phyloP scores from a whole-genome alignment of 106 monocot genomes.

The Hemerocallis citrina region DNA sequence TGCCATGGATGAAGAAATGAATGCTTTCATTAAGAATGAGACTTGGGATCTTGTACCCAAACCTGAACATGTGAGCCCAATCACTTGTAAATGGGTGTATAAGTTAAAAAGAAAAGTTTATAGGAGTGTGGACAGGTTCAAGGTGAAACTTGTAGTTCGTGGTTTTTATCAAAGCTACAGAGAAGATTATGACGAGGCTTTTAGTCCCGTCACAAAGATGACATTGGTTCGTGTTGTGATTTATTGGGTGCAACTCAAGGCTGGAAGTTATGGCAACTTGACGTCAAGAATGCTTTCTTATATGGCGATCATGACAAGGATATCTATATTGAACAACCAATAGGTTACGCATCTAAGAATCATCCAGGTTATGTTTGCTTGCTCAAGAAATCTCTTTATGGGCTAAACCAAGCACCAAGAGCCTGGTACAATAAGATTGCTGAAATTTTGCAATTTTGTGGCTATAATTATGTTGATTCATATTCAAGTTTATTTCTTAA shows the following conservation, averaged over 20 bases:
- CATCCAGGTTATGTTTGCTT: background rate
- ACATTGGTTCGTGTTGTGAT: background rate
- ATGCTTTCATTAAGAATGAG: background rate
- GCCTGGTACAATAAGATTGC: conserved; percentile 7
- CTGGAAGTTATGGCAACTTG: background rate
- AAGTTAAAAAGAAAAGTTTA: background rate
- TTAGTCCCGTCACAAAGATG: background rate
- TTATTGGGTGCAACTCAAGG: background rate
- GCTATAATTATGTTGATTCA: too few relatives aligned
- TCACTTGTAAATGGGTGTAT: background rate
- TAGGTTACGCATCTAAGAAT: background rate
- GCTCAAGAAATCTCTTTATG: background rate
- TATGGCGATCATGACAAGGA: background rate
- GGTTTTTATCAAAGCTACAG: background rate
- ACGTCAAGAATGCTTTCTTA: background rate
- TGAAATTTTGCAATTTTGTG: conserved; percentile 5
- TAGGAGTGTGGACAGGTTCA: background rate
- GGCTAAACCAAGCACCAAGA: background rate
- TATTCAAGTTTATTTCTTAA: too few relatives aligned
- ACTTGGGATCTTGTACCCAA: background rate
- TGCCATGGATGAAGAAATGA: background rate
- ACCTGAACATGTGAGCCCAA: background rate
- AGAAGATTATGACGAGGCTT: background rate
- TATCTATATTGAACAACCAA: background rate
- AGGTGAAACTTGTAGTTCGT: too few relatives aligned